phyloP scores from a whole-genome alignment of 2,329 filamentous ascomycete genomes.

The Cladorrhinum sp. region DNA sequence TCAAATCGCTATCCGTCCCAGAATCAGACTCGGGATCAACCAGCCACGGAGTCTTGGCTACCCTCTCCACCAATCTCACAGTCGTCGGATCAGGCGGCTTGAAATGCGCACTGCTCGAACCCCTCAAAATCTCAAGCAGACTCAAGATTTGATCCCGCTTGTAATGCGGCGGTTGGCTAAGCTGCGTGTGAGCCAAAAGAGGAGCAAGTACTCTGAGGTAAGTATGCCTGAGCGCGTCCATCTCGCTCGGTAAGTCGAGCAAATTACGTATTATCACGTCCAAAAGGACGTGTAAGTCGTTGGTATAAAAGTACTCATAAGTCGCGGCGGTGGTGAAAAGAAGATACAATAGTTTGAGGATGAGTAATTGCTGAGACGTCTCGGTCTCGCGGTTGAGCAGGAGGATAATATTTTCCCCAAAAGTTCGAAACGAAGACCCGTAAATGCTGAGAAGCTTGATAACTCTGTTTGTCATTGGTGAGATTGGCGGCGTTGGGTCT shows the following conservation, averaged over 20 bases:
- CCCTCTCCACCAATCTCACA: conserved; percentile 71
- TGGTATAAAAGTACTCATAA: conserved; percentile 98
- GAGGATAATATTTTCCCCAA: conserved; percentile 95
- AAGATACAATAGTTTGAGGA: conserved; percentile 91
- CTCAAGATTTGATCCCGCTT: conserved; percentile 81
- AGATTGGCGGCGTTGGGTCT: conserved; percentile 39
- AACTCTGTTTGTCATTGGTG: conserved; percentile 80
- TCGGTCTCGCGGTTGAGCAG: conserved; percentile 93
- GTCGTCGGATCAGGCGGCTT: conserved; percentile 79
- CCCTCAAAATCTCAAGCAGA: conserved; percentile 69
- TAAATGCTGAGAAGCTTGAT: conserved; percentile 84
- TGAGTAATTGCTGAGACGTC: conserved; percentile 91
- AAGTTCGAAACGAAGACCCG: conserved; percentile 81
- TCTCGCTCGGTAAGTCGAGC: conserved; percentile 89
- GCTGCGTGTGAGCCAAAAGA: conserved; percentile 84
- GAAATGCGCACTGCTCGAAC: conserved; percentile 68
- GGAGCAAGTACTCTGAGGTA: conserved; percentile 92
- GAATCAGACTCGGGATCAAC: conserved; percentile 38
- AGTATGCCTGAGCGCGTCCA: conserved; percentile 75
- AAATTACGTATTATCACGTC: conserved; percentile 96
- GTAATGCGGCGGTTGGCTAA: conserved; percentile 83
- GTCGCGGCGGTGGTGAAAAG: conserved; percentile 90
- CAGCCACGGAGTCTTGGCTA: conserved; percentile 69
- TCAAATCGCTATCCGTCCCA: conserved; percentile 30
- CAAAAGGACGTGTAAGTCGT: conserved; percentile 88